phyloP scores from a whole-genome alignment of 2,329 filamentous ascomycete genomes.

The Claviceps arundinis region DNA sequence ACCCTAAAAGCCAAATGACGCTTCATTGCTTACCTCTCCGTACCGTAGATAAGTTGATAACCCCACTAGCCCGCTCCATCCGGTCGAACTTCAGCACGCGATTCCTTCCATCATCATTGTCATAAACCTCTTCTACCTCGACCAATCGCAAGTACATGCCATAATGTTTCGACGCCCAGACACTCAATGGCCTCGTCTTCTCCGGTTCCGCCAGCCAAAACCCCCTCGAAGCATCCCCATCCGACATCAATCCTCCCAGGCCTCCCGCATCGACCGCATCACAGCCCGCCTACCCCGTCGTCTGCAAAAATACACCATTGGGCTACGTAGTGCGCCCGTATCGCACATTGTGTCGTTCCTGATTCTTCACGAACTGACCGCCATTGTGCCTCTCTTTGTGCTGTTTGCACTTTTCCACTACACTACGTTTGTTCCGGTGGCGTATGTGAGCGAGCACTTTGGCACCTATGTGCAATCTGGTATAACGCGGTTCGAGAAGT shows the following conservation, averaged over 20 bases:
- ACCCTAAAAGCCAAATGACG: neutral
- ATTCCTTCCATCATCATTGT: neutral
- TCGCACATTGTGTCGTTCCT: slow-evolving; percentile 80
- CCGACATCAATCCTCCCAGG: slow-evolving; percentile 16
- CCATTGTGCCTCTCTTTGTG: slow-evolving; percentile 63
- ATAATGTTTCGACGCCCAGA: slow-evolving; percentile 15
- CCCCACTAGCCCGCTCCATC: neutral
- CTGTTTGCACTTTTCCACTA: slow-evolving; percentile 73
- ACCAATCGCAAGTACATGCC: neutral
- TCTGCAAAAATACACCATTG: slow-evolving; percentile 54
- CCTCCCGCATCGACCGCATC: slow-evolving; percentile 29
- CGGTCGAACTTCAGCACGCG: neutral
- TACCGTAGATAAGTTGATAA: no score
- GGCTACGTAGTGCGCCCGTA: slow-evolving; percentile 62
- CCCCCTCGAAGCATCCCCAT: slow-evolving; percentile 4
- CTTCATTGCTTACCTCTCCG: neutral
- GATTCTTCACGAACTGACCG: slow-evolving; percentile 83
- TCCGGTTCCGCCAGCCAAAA: slow-evolving; percentile 7
- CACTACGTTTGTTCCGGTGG: slow-evolving; percentile 54
- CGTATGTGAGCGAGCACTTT: slow-evolving; percentile 36
- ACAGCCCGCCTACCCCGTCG: slow-evolving; percentile 47
- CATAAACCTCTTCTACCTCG: neutral
- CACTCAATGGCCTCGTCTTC: slow-evolving; percentile 11
- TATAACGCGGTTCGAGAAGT: slow-evolving; percentile 61
- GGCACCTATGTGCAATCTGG: slow-evolving; percentile 44